Conservation (phyloP, 2,329 filamentous ascomycete species). For the Metarhizium guizhouense region DNA sequence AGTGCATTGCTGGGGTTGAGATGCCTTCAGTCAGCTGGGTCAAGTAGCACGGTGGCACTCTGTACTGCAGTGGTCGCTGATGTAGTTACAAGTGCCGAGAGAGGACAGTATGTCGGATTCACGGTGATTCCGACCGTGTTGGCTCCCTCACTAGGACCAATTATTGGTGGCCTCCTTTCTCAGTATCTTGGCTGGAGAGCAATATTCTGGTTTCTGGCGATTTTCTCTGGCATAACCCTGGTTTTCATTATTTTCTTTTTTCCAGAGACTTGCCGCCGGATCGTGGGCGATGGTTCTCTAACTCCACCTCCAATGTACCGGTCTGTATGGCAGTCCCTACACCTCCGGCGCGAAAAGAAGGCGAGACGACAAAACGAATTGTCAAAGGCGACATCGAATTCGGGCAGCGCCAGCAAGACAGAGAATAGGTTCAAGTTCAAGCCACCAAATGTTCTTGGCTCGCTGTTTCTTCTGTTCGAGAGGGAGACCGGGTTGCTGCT, state of each 20-base stretch:
- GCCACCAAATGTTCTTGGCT: conserved; percentile 30
- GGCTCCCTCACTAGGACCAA: conserved; percentile 40
- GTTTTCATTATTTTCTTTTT: conserved; percentile 37
- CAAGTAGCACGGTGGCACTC: conserved; percentile 50
- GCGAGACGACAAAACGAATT: background rate
- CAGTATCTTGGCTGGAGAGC: conserved; percentile 49
- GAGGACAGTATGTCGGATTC: conserved; percentile 50
- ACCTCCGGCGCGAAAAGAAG: conserved; percentile 9
- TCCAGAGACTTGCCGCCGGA: conserved; percentile 40
- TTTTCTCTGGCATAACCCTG: conserved; percentile 31
- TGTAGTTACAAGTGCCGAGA: conserved; percentile 50
- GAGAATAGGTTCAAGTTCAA: conserved; percentile 25
- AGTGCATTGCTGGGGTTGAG: conserved; percentile 42
- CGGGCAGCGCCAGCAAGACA: conserved; percentile 9
- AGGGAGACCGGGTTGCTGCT: conserved; percentile 36
- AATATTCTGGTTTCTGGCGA: conserved; percentile 55
- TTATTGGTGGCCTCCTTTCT: conserved; percentile 49
- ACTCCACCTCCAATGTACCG: conserved; percentile 28
- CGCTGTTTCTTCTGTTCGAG: conserved; percentile 30
- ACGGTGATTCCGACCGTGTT: conserved; percentile 40
- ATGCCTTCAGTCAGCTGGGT: conserved; percentile 49
- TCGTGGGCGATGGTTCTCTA: conserved; percentile 45
- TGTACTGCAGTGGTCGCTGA: conserved; percentile 53
- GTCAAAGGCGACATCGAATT: background rate
- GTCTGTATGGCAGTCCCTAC: conserved; percentile 23